Evolutionary conservation across 1,284 basidiomycete species (phyloP).

Genomic region (Anthracocystis walkeri): DNA sequence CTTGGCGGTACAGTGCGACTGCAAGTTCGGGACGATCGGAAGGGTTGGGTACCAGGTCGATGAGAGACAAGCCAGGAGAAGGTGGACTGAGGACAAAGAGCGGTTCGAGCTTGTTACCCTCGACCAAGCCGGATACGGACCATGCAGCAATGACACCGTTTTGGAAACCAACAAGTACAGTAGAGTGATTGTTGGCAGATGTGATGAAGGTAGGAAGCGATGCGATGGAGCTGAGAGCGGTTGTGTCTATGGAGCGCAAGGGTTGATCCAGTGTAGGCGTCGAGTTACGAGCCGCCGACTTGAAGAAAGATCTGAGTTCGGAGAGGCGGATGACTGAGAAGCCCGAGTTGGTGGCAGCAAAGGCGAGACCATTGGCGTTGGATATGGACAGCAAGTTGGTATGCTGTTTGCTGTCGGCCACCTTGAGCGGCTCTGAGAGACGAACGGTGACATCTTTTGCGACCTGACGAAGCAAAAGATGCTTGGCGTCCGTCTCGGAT

Average conservation of each 20-base stretch:
- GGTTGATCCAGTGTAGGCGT: conserved; percentile 33
- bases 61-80: conserved; percentile 36
- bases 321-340: conserved; percentile 65
- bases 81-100: conserved; percentile 46
- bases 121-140: conserved; percentile 33
- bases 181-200: conserved; percentile 39
- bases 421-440: conserved; percentile 57
- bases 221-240: conserved; percentile 19
- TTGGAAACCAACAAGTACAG: conserved; percentile 49
- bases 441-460: conserved; percentile 63
- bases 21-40: conserved; percentile 69
- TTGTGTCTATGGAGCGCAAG: conserved; percentile 35
- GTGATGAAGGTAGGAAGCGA: conserved; percentile 49
- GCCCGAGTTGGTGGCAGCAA: conserved; percentile 70
- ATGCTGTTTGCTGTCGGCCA: conserved; percentile 40
- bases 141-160: conserved; percentile 57
- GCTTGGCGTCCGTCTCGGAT: conserved; percentile 71
- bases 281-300: conserved; percentile 42
- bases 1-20: conserved; percentile 67
- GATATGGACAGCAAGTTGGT: conserved; percentile 70
- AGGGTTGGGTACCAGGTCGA: conserved; percentile 71
- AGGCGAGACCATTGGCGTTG: conserved; percentile 68
- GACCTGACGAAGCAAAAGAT: conserved; percentile 58
- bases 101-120: conserved; percentile 36
- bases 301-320: conserved; percentile 48